Evolutionary conservation across 495 filamentous ascomycete species (phyloP).

Genomic region (Parmelia sp.): DNA sequence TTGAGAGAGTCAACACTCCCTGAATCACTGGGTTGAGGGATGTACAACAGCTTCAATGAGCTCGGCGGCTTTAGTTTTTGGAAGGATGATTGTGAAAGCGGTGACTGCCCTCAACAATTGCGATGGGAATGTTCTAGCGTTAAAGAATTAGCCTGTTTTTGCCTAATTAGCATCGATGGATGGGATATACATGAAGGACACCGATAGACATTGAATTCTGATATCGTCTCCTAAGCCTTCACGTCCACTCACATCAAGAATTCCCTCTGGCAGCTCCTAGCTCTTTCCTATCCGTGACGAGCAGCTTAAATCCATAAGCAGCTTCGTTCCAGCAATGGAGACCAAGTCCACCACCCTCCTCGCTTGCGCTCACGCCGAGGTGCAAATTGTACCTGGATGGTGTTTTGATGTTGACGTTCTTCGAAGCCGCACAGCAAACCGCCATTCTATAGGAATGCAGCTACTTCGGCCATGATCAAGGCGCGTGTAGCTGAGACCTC

Average conservation of each 20-base stretch:
- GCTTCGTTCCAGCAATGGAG: neutral
- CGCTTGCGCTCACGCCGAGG: neutral
- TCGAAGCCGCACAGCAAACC: slow-evolving; percentile 31
- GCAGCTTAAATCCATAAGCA: slow-evolving; percentile 1
- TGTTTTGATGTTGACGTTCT: slow-evolving; percentile 22
- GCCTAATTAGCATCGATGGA: neutral
- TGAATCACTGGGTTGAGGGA: neutral
- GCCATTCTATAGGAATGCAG: slow-evolving; percentile 36
- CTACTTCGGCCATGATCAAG: neutral
- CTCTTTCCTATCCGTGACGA: neutral
- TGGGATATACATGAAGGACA: neutral
- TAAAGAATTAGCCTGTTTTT: neutral
- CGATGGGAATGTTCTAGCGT: neutral
- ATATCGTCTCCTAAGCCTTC: neutral
- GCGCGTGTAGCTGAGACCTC: neutral
- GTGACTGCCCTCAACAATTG: neutral
- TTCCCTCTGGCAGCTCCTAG: neutral
- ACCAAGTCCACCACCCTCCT: neutral
- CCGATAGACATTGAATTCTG: neutral
- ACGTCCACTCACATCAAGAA: neutral
- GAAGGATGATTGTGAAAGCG: neutral
- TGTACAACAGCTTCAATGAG: neutral
- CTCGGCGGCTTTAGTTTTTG: neutral
- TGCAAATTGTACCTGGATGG: neutral
- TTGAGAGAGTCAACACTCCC: neutral